phyloP scores from a whole-genome alignment of 495 filamentous ascomycete species.

The Podospora bellae-mahoneyi region DNA sequence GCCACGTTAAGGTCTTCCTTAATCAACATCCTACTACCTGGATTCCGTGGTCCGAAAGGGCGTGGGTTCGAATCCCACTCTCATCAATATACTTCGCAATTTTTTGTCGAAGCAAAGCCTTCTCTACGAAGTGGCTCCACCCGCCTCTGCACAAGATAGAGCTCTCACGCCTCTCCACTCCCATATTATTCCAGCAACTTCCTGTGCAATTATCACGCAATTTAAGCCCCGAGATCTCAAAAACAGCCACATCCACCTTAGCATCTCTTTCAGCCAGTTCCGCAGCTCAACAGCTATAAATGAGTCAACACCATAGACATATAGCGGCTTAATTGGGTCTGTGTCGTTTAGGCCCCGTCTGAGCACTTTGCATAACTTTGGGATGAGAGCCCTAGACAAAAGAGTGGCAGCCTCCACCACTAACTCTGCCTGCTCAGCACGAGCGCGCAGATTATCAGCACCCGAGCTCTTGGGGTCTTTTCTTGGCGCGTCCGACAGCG shows the following conservation, averaged over 20 bases:
- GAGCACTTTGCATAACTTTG: slow-evolving; percentile 6
- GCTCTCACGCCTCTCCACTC: neutral
- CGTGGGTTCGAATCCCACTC: slow-evolving; percentile 42
- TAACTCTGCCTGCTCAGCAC: neutral
- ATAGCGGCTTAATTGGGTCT: slow-evolving; percentile 8
- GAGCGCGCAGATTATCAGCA: no score
- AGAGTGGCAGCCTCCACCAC: slow-evolving; percentile 13
- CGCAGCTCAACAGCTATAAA: slow-evolving; percentile 10
- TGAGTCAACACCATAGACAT: slow-evolving; percentile 16
- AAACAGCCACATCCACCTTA: slow-evolving; percentile 23
- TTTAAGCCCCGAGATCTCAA: slow-evolving; percentile 41
- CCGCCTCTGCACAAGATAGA: neutral
- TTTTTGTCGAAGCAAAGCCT: neutral
- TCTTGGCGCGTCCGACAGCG: neutral
- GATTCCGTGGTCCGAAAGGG: slow-evolving; percentile 39
- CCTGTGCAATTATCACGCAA: no score
- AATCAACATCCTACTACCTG: neutral
- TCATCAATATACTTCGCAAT: neutral
- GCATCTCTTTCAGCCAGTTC: slow-evolving; percentile 1
- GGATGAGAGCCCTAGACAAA: slow-evolving; percentile 1
- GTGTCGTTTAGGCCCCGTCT: neutral
- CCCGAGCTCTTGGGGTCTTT: neutral
- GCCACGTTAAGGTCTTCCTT: neutral
- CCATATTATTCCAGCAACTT: no score
- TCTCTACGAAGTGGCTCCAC: neutral